phyloP scores from a whole-genome alignment of 2,329 filamentous ascomycete genomes.

The Microsporum ferrugineum region DNA sequence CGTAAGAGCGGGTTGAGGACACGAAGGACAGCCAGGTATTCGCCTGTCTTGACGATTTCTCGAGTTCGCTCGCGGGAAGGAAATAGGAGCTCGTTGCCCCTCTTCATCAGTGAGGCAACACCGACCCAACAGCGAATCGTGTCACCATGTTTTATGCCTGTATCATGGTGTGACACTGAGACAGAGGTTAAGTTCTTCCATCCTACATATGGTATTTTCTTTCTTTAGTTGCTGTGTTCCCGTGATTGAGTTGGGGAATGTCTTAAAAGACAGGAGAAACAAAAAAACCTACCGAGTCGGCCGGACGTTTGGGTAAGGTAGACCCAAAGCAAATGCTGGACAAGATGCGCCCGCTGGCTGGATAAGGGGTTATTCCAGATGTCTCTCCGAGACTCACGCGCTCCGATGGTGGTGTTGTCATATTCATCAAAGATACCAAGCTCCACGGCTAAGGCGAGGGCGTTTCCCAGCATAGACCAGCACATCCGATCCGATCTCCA shows the following conservation, averaged over 20 bases:
- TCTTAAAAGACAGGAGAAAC: slow-evolving; percentile 18
- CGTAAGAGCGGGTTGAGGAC: slow-evolving; percentile 64
- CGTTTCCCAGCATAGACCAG: slow-evolving; percentile 48
- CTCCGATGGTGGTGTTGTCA: slow-evolving; percentile 32
- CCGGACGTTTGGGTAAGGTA: slow-evolving; percentile 43
- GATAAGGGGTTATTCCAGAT: slow-evolving; percentile 22
- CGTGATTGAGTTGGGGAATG: slow-evolving; percentile 16
- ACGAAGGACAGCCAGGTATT: slow-evolving; percentile 64
- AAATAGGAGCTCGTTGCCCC: slow-evolving; percentile 73
- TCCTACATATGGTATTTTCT: slow-evolving; percentile 8
- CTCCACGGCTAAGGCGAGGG: slow-evolving; percentile 43
- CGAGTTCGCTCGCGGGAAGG: slow-evolving; percentile 68
- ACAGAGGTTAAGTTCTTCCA: slow-evolving; percentile 18
- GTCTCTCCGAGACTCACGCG: slow-evolving; percentile 15
- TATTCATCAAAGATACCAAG: slow-evolving; percentile 41
- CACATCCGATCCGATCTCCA: slow-evolving; percentile 48
- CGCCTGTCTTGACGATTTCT: slow-evolving; percentile 66
- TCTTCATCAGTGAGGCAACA: slow-evolving; percentile 74
- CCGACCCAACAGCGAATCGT: slow-evolving; percentile 58
- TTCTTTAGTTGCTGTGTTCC: slow-evolving; percentile 12
- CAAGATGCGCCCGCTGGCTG: slow-evolving; percentile 25
- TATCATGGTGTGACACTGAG: slow-evolving; percentile 14
- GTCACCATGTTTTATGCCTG: slow-evolving; percentile 15
- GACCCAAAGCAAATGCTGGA: slow-evolving; percentile 34
- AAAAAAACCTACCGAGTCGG: slow-evolving; percentile 38